Evolutionary conservation across 148 eudicot species (phyloP), one percentile per base, ranked within the genome.

Genomic region (Arctostaphylos glauca): DNA sequence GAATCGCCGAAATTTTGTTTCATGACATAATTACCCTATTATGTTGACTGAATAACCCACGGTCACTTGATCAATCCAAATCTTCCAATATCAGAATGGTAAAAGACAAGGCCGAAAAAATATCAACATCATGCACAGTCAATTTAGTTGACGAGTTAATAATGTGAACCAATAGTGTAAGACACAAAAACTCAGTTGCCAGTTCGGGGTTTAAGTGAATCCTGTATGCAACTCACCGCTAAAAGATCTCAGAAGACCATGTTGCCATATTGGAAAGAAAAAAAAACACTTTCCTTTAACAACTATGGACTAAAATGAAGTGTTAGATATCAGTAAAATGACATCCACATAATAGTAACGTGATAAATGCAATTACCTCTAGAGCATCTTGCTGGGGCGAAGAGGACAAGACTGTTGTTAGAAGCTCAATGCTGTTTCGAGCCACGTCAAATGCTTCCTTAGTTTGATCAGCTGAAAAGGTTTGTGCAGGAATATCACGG

Each of bases 371-470:
- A 67, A 49, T 81, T 97, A 94, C 99, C 99, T 97, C 85, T 77
- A 94, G 83, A 82, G 87, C 97, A 91, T 97, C 99, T 87, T 97
- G 93, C 75, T 92, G 95, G 18, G 98, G 97, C 12, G 99, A 97
- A 81, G 98, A 97, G 75, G 99, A 89, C 79, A 94, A 83, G 81
- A 97, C 98, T 77, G 99, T 92, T 62, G 93, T 87, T 43, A 97
- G 95, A 86, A 97, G 99, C 71, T 97, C 99, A 73, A 97, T 83
- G 80, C 95, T 89, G 83, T 97, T 97, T 38, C 95, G 86, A n/a
- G 99, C 98, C 89, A 97, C 98, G 84, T 94, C 94, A 86, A 97
- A 97, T 48, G 98, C 96, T 87, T 94, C 99, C 89, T 94, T 94
- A n/a, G 92, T 89, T 82, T 92, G 94, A 85, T 94, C 98, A 66